Evolutionary conservation across 2,329 filamentous ascomycete species (phyloP), one percentile per base, ranked within the genome.

Genomic region (Cadophora malorum): DNA sequence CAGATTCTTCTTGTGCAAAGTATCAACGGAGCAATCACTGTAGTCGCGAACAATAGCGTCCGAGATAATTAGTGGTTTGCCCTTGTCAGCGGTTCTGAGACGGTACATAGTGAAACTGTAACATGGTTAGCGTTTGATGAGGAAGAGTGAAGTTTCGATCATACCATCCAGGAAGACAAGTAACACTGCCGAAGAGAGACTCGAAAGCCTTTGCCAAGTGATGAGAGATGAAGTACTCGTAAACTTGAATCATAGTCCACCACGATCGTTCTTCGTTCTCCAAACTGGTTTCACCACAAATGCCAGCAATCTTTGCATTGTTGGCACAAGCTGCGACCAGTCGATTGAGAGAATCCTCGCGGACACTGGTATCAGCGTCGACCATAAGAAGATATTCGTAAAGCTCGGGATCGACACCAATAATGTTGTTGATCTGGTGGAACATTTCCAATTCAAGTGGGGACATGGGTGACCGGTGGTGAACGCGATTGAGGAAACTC

Each of bases 181-280:
- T 99, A 69, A 99, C 96, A 79, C 93, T 97, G 78, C 94, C 96
- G 77, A 99, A 99, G 69, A 99, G 88, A 69, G 94, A 97, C 79
- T 99, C 96, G 78, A 99, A 99, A 70, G 96, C 93, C 83, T 99
- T 99, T 64, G 96, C 86, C 79, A 99, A 83, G 81, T 99, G 92
- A 85, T 99, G 96, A 35, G 96, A 98, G 78, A 99, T 99, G 80
- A 94, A 99, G 84, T 99, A 99, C 80, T 99, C 96, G 82, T 99
- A 99, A 72, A 99, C 96, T 80, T 99, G 96, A 76, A 99, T 99
- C 96, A 99, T 99, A 14, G 96, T 99, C 93, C 93, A 97, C 94
- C 94, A 98, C 76, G 90, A 94, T 73, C 90, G 87, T 75, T 97
- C 93, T 79, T 97, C 95, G 76, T 99, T 99, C 79, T 97, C 92